These are phyloP conservation scores for Suhomyces xylopsoci DNA, from an alignment of 805 yeast genomes.

Conservation along the genomic window DNA sequence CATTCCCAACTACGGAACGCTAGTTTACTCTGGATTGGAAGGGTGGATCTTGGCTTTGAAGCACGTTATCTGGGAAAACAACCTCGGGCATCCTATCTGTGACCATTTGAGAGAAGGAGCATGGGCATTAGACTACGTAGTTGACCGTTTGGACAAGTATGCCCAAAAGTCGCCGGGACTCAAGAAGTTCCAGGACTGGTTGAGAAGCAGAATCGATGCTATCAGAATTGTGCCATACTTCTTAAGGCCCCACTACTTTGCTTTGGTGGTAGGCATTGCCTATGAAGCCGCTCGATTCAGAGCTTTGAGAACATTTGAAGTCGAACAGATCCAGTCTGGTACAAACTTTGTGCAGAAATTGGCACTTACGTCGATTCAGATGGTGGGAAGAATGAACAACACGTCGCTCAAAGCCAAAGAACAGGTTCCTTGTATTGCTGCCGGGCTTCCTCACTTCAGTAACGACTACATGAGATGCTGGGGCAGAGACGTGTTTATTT, in stretches of 20 bases:
- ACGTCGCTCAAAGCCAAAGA: slow-evolving; percentile 72
- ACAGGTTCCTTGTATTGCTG: slow-evolving; percentile 77
- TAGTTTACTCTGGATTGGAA: slow-evolving; percentile 87
- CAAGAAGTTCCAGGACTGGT: slow-evolving; percentile 63
- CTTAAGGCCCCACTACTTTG: slow-evolving; percentile 82
- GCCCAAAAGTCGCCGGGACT: slow-evolving; percentile 45
- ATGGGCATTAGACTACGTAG: slow-evolving; percentile 86
- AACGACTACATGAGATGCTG: slow-evolving; percentile 92
- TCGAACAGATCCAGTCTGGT: slow-evolving; percentile 52
- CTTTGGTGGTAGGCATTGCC: slow-evolving; percentile 74
- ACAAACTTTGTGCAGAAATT: slow-evolving; percentile 76
- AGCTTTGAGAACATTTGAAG: slow-evolving; percentile 54
- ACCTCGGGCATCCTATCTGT: slow-evolving; percentile 81
- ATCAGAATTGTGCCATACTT: slow-evolving; percentile 71
- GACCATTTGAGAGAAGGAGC: slow-evolving; percentile 75
- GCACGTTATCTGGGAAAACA: slow-evolving; percentile 60
- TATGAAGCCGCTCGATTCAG: slow-evolving; percentile 77
- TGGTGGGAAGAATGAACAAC: slow-evolving; percentile 70
- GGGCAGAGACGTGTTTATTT: slow-evolving; percentile 95
- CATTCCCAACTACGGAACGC: slow-evolving; percentile 69
- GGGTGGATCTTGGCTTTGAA: slow-evolving; percentile 82
- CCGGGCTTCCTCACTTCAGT: slow-evolving; percentile 94
- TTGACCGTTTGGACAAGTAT: slow-evolving; percentile 59
- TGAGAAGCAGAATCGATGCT: slow-evolving; percentile 58
- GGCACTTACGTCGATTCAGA: slow-evolving; percentile 79